phyloP scores from a whole-genome alignment of 2,329 filamentous ascomycete genomes.

The Curvularia spicifera region DNA sequence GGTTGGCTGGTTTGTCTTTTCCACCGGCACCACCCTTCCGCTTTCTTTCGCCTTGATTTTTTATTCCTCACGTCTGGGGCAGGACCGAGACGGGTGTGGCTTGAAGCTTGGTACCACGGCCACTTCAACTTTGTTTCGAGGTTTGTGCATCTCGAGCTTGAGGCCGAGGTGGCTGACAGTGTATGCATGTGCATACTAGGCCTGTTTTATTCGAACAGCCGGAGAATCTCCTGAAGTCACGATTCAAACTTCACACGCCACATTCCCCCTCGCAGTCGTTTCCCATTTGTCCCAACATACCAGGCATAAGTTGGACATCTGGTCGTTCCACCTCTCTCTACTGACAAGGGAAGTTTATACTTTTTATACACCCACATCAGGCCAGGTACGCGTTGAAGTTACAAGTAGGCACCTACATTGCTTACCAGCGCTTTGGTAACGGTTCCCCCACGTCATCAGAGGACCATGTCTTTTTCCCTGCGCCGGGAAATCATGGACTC shows the following conservation, averaged over 20 bases:
- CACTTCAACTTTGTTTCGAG: background rate
- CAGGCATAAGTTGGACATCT: background rate
- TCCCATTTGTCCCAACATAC: background rate
- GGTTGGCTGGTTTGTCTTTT: too few relatives aligned
- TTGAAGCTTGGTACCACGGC: background rate
- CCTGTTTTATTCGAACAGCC: background rate
- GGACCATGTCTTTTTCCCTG: background rate
- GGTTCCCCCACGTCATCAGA: background rate
- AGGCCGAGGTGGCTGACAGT: background rate
- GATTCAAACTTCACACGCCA: background rate
- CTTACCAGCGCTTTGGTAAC: background rate
- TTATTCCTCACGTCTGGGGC: too few relatives aligned
- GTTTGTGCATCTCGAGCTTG: background rate
- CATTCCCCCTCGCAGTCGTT: background rate
- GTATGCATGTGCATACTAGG: background rate
- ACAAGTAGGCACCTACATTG: background rate
- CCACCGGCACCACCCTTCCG: background rate
- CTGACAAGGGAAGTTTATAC: too few relatives aligned
- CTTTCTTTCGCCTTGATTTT: background rate
- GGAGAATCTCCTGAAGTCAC: background rate
- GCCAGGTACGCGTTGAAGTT: background rate
- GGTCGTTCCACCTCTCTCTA: background rate
- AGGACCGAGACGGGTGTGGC: background rate
- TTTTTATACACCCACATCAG: background rate
- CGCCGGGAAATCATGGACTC: background rate